phyloP scores from a whole-genome alignment of 2,329 filamentous ascomycete genomes.

The Alternaria gaisen region DNA sequence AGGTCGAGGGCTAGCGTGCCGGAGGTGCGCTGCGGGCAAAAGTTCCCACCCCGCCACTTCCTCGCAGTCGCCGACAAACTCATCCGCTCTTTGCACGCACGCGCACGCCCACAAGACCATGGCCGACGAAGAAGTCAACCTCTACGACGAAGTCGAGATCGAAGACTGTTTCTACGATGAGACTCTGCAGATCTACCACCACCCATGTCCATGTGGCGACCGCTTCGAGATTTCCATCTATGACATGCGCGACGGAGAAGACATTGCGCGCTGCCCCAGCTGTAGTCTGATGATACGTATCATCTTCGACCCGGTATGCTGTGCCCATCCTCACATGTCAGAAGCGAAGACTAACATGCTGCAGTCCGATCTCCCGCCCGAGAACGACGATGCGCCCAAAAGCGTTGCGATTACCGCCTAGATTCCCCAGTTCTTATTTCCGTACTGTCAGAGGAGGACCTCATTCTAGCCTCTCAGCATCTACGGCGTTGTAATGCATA shows the following conservation, averaged over 20 bases:
- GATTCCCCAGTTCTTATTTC: background rate
- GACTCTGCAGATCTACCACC: conserved; percentile 89
- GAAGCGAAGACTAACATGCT: conserved; percentile 6
- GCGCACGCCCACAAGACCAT: conserved; percentile 24
- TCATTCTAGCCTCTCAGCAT: conserved; percentile 2
- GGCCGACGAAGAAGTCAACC: conserved; percentile 60
- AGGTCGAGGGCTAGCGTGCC: conserved; percentile 18
- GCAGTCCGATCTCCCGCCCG: conserved; percentile 45
- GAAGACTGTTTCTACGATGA: conserved; percentile 95
- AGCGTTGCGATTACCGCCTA: conserved; percentile 39
- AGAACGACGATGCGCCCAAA: conserved; percentile 35
- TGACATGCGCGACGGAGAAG: conserved; percentile 86
- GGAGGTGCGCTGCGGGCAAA: conserved; percentile 20
- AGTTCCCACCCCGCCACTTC: conserved; percentile 17
- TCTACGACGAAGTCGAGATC: conserved; percentile 98
- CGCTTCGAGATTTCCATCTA: conserved; percentile 88
- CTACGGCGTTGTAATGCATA: conserved; percentile 23
- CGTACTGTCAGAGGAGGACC: background rate
- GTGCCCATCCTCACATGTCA: background rate
- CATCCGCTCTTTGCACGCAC: background rate
- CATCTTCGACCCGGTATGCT: conserved; percentile 83
- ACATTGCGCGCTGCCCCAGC: conserved; percentile 96
- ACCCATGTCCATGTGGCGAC: conserved; percentile 97
- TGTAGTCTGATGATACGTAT: conserved; percentile 97
- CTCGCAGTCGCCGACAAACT: conserved; percentile 10